Base-by-base conservation (phyloP, 768 basidiomycete genomes). In the Galerina marginata region DNA sequence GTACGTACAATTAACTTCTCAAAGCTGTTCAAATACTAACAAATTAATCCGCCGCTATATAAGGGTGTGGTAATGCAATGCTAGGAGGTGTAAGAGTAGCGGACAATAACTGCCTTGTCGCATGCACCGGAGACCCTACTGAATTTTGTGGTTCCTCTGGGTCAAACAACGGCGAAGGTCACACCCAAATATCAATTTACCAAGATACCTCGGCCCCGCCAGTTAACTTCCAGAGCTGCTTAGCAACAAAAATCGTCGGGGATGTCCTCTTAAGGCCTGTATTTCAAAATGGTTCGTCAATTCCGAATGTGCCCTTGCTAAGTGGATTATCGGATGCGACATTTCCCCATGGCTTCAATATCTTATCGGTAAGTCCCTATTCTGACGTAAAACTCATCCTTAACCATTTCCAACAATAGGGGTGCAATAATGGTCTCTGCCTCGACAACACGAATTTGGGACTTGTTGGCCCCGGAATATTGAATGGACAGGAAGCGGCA, bases 131-230 rank as follows among this genome's bases (percentile, higher is more conserved):
- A n/a, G 56, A 64, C 44, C 51, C 47, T 45, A 60, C 63, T 10
- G 63, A 64, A 26, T 51, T 64, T 16, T 60, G 63, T 33, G 63
- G 63, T 33, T 56, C 63, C 39, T 48, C 58, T 14, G 42, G 14
- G 14, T 16, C 10, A 11, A 43, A 43, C 16, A 16, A 16, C 14
- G 42, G 42, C 42, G 16, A 43, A 14, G 16, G 42, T 6, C 14
- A 29, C 77, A 6, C 73, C 66, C 76, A 69, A 37, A 68, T 84
- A 12, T 76, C 80, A 54, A 65, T 85, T 15, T 85, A 80, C 67
- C 79, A 75, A 73, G 61, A 70, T 56, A 53, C 57, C 15, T 65
- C 65, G 6, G 58, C 69, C 6, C 62, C 69, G 14, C 64, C 42
- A 11, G 42, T 43, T 14, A 43, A 43, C 16, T 33, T 33, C 29